phyloP scores from a whole-genome alignment of 2,329 filamentous ascomycete species.

The Claviceps capensis region DNA sequence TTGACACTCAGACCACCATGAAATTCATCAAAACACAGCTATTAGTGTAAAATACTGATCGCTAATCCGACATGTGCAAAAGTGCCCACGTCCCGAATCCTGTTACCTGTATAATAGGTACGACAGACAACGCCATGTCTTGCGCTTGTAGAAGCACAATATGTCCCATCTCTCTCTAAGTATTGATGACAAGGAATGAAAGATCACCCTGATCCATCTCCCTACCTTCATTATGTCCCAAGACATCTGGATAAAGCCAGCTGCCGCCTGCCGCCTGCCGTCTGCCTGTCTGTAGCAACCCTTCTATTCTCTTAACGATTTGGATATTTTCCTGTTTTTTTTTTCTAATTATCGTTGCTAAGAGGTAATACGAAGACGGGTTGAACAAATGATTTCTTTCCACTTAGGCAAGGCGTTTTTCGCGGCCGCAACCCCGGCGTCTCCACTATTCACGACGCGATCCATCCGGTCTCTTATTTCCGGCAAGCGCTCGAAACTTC shows the following conservation, averaged over 20 bases:
- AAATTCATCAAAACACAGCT: background rate
- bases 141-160: slow-evolving; percentile 8
- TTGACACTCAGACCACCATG: background rate
- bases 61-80: slow-evolving; percentile 10
- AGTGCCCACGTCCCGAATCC: slow-evolving; percentile 1
- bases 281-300: slow-evolving; percentile 3
- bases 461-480: no score
- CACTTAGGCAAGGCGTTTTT: no score
- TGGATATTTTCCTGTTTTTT: no score
- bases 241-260: background rate
- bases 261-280: background rate
- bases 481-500: no score
- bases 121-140: slow-evolving; percentile 5
- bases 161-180: slow-evolving; percentile 8
- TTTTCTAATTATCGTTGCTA: no score
- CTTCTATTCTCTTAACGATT: slow-evolving; percentile 3
- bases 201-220: background rate
- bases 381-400: no score
- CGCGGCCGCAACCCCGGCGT: no score
- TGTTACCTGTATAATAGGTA: background rate
- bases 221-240: slow-evolving; percentile 3
- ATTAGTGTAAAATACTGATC: slow-evolving; percentile 8
- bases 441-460: no score
- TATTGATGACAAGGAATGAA: slow-evolving; percentile 5
- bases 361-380: no score